Base-by-base conservation (phyloP, 441 rosid genomes). In the Corymbia calophylla region DNA sequence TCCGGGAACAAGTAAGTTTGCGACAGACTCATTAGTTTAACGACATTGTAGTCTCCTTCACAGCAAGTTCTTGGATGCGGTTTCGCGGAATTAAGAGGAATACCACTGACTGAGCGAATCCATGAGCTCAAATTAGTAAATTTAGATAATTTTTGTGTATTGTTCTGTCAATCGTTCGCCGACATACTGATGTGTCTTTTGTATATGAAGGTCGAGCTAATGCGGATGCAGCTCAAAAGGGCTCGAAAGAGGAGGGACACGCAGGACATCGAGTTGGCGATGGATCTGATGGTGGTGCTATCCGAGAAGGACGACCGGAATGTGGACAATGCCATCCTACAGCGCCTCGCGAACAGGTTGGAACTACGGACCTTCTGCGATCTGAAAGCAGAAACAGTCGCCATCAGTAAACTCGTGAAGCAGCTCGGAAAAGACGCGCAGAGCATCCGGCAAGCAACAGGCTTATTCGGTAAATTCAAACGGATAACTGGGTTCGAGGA, bases 221-320 rank as follows among this genome's bases (percentile, higher is more conserved):
- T 95, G 92, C 89, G 90, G 39, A 86, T 88, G 90, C 98, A 97
- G 87, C 89, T 97, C 53, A 91, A 85, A 60, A 91, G 95, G 70
- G 96, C 97, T 8, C 95, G 91, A 91, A 93, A 93, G 91, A 92
- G 98, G 82, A 94, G 95, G 25, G 98, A 96, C 87, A 95, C 98
- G 16, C 98, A 95, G 85, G 99, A 97, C 91, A 96, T 96, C 70
- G 99, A 97, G 90, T 93, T 96, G 12, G 97, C 96, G 29, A 96
- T 96, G 94, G 98, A 97, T 91, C 92, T 95, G 92, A 97, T 97
- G 97, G 97, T 95, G 15, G 95, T 94, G 4, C 94, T 94, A 87
- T 95, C 99, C 1, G 91, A 93, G 91, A 90, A 93, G 29, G 96
- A 96, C 81, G 95, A 93, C 80, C 88, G 95, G 15, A 94, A 94